These are phyloP conservation scores for Aspergillus sclerotialis DNA, from an alignment of 2,329 filamentous ascomycete genomes.

Conservation along the genomic window DNA sequence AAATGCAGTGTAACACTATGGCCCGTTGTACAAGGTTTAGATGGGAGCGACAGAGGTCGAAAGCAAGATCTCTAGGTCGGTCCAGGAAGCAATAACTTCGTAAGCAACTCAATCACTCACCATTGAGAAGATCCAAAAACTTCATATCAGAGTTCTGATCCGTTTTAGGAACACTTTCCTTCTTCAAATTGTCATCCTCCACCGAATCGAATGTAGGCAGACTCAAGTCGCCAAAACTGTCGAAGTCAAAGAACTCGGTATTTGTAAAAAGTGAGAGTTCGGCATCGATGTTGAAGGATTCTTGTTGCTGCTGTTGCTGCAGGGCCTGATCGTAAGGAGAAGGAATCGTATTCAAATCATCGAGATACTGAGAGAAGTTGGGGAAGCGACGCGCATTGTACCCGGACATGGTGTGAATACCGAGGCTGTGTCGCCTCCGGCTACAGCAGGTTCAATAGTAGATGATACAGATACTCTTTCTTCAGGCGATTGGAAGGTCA, in stretches of 20 bases:
- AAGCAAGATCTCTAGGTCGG: no score
- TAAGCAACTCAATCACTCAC: slow-evolving; percentile 34
- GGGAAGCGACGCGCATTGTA: slow-evolving; percentile 71
- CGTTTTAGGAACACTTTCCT: slow-evolving; percentile 13
- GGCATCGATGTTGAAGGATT: slow-evolving; percentile 59
- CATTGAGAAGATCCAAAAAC: slow-evolving; percentile 35
- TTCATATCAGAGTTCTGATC: slow-evolving; percentile 29
- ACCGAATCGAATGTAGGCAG: slow-evolving; percentile 26
- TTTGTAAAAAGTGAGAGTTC: slow-evolving; percentile 76
- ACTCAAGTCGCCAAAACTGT: slow-evolving; percentile 37
- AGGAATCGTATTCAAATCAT: slow-evolving; percentile 69
- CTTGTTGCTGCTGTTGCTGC: slow-evolving; percentile 51
- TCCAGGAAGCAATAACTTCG: no score
- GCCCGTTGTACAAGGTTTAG: no score
- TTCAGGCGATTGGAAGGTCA: no score
- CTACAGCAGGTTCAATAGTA: no score
- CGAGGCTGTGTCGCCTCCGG: slow-evolving; percentile 9
- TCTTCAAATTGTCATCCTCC: slow-evolving; percentile 21
- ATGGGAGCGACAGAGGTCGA: no score
- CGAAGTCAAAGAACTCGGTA: slow-evolving; percentile 74
- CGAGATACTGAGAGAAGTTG: slow-evolving; percentile 85
- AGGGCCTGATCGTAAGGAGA: slow-evolving; percentile 56
- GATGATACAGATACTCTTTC: no score
- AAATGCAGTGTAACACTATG: no score
- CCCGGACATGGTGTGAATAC: slow-evolving; percentile 58